phyloP scores from a whole-genome alignment of 1,284 basidiomycete species.

The Trichosporon sp. region DNA sequence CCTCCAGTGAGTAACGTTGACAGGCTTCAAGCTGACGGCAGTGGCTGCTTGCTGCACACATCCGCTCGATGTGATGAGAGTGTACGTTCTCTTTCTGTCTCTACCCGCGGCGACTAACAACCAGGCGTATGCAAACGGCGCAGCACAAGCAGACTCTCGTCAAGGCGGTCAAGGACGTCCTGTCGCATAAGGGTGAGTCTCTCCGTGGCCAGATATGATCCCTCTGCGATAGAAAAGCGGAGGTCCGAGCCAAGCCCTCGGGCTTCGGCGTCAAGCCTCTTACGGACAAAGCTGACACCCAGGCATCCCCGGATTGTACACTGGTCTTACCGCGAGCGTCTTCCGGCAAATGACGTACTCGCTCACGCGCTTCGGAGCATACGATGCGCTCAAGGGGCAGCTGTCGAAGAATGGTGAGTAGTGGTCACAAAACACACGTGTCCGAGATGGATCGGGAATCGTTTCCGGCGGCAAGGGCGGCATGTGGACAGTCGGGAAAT shows the following conservation, averaged over 20 bases:
- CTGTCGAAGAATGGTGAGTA: conserved; percentile 32
- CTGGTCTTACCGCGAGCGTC: conserved; percentile 45
- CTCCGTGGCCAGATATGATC: background rate
- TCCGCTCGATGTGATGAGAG: conserved; percentile 78
- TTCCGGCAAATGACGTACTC: conserved; percentile 48
- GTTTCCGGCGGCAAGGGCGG: background rate
- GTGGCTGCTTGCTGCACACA: conserved; percentile 83
- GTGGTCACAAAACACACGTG: background rate
- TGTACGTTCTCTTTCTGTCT: conserved; percentile 51
- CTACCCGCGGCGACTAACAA: background rate
- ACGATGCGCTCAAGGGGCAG: conserved; percentile 40
- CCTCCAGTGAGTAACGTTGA: conserved; percentile 58
- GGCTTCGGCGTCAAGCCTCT: background rate
- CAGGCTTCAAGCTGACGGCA: conserved; percentile 35
- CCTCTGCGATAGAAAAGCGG: background rate
- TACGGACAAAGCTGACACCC: background rate
- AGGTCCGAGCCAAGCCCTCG: background rate
- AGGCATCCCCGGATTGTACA: conserved; percentile 47
- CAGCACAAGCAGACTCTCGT: conserved; percentile 32
- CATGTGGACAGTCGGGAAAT: background rate
- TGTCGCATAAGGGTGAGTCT: conserved; percentile 34
- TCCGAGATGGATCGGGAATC: background rate
- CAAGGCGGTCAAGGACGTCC: conserved; percentile 25
- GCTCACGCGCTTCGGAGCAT: conserved; percentile 44
- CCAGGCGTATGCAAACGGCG: conserved; percentile 45